Evolutionary conservation across 2,329 filamentous ascomycete species (phyloP), one percentile per base, ranked within the genome.

Genomic region (Microcera coccophila): DNA sequence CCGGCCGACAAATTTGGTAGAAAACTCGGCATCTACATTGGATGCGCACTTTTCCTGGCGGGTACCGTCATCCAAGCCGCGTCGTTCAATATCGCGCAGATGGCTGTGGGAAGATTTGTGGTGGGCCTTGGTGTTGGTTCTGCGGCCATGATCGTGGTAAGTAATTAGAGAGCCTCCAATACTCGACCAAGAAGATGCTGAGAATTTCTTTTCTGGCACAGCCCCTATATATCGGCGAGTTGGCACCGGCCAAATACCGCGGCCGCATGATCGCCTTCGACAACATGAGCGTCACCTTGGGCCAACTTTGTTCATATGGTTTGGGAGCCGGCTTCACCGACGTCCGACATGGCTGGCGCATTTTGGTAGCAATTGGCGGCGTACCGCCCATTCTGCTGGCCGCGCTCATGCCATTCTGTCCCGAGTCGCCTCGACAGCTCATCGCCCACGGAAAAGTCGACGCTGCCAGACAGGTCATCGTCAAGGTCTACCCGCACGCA

Each of bases 231-330:
- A 73, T 76, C 33, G 68, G 68, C 2, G 73, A 76, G 42, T 59
- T 76, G 11, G 68, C 73, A 1, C 73, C 72, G 1, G 67, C 71
- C 4, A 70, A 67, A 42, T 67, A 69, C 38, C 66, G 73, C 37
- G 72, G 73, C 11, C 62, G 67, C n/a, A 69, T 73, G 62, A 68
- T 74, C 48, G 66, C 61, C 4, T 57, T 75, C 19, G 68, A 73
- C 58, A 73, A 73, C 50, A 66, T 74, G 39, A 63, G 59, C 40
- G 64, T 71, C 43, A 68, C 66, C 3, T 60, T 62, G 14, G 65
- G 67, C 3, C 63, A 69, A 38, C 58, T 70, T 12, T 49, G 71
- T 12, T 60, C 63, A 8, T 70, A 70, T 44, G 65, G 59, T 12
- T 54, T 70, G 17, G 66, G 65, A 15, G 67, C 66, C 4, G 65